These are phyloP conservation scores for Elongisporangium prolatum DNA, from an alignment of 352 stramenopile species.

Conservation along the genomic window DNA sequence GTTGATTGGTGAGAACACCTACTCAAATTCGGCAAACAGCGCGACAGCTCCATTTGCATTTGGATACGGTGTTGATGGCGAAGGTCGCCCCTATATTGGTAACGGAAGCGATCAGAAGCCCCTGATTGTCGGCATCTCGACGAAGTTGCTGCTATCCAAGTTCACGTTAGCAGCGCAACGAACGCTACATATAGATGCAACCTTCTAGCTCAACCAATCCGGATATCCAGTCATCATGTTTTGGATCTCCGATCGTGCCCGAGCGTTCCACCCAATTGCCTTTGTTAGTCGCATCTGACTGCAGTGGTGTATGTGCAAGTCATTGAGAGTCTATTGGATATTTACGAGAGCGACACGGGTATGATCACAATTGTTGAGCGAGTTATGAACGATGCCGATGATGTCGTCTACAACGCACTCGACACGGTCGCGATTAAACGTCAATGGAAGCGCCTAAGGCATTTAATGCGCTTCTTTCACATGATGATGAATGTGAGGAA, in stretches of 20 bases:
- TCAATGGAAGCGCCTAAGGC: too few species aligned
- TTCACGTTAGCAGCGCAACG: background rate
- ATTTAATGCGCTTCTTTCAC: conserved; percentile 17
- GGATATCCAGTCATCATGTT: conserved; percentile 16
- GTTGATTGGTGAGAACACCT: too few species aligned
- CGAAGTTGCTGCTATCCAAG: conserved; percentile 7
- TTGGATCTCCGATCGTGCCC: conserved; percentile 13
- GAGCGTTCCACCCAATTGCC: conserved; percentile 14
- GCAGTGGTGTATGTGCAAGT: conserved; percentile 2
- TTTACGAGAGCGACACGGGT: conserved; percentile 2
- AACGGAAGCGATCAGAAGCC: conserved; percentile 10
- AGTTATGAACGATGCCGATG: conserved; percentile 20
- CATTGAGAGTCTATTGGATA: background rate
- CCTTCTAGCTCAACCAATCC: conserved; percentile 13
- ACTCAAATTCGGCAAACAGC: too few species aligned
- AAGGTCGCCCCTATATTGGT: background rate
- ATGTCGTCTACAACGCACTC: conserved; percentile 14
- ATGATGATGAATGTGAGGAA: conserved; percentile 12
- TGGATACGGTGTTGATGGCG: background rate
- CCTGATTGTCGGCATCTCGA: conserved; percentile 7
- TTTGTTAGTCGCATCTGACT: too few species aligned
- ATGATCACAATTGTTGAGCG: background rate
- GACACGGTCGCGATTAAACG: background rate
- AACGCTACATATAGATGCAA: conserved; percentile 16
- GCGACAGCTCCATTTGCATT: conserved; percentile 5